Evolutionary conservation across 768 basidiomycete species (phyloP).

Genomic region (Macrolepiota albuminosa): DNA sequence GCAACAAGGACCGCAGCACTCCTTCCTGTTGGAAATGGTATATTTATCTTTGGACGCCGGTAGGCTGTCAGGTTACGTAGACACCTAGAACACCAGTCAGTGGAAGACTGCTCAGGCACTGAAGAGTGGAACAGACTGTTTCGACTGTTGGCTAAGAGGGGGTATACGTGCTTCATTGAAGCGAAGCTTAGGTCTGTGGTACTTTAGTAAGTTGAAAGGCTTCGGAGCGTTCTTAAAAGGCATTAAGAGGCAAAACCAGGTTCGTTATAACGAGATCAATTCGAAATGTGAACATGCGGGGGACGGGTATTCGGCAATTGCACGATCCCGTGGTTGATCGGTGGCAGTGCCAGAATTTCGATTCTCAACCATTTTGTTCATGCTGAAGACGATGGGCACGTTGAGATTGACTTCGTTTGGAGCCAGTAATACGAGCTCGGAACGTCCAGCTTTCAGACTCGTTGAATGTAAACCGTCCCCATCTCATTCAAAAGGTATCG

Average conservation of each 20-base stretch:
- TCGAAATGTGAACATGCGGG: not conserved
- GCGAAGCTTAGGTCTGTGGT: constrained; percentile 41
- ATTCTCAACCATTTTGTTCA: not conserved
- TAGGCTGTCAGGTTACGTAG: constrained; percentile 51
- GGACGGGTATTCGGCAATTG: constrained; percentile 1
- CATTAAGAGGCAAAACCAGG: constrained; percentile 8
- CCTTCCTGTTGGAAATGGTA: constrained; percentile 50
- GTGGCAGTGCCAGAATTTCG: constrained; percentile 8
- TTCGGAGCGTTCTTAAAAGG: constrained; percentile 16
- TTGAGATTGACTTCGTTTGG: not conserved
- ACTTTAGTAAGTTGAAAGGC: constrained; percentile 38
- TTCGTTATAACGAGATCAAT: constrained; percentile 1
- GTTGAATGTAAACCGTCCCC: not conserved
- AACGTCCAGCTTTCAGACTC: not conserved
- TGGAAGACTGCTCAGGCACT: not conserved
- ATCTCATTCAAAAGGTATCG: not conserved
- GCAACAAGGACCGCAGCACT: constrained; percentile 80
- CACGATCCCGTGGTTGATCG: not conserved
- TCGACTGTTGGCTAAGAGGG: constrained; percentile 46
- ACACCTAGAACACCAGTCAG: constrained; percentile 35
- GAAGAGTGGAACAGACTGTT: constrained; percentile 23
- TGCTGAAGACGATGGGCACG: not conserved
- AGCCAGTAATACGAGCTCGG: not conserved
- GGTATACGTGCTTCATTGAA: constrained; percentile 40
- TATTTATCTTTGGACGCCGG: constrained; percentile 31